Base-by-base conservation (phyloP, 2,329 filamentous ascomycete species). In the Calonectria montana region DNA sequence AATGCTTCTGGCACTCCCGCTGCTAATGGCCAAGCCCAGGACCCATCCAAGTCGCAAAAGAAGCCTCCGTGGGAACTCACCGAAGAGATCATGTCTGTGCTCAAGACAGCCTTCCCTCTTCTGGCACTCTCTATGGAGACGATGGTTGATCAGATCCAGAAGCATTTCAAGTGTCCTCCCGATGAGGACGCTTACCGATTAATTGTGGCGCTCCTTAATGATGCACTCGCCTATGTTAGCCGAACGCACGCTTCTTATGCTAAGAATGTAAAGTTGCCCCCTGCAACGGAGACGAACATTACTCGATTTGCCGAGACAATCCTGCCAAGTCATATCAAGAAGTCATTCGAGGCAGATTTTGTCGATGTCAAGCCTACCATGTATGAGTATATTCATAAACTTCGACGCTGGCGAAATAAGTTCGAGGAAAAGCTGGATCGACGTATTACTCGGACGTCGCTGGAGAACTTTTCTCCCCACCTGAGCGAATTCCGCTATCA, bases 111-210 rank as follows among this genome's bases (percentile, higher is more conserved):
- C 0, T 99, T 98, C 87, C 97, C 97, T 27, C 89, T 99, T 21
- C 90, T 99, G 77, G 97, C 97, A 12, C 87, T 98, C 50, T 98
- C 96, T 0, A 98, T 99, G 97, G 97, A 99, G 86, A 98, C 96
- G 0, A 99, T 98, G 95, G 96, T 98, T 35, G 97, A 99, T 81
- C 96, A 98, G 84, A 98, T 99, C 71, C 94, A 97, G 83, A 98
- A 98, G 87, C 94, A 98, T 84, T 99, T 99, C 90, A 99, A 99
- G 85, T 98, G 97, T 79, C 96, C 96, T 16, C 96, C 96, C 0
- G 97, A 99, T 79, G 97, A 99, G 82, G 97, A 99, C 85, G 97
- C 97, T 2, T 98, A 98, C 83, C 91, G 97, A 62, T 88, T 99
- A 18, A 99, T 99, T 76, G 96, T 98, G n/a, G 97, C 97, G 3